Percentiles rank a stretch among this genome's conserved stretches.
Evolutionary conservation across 2,329 filamentous ascomycete genomes (phyloP).

Genomic region (Xylaria arbuscula): DNA sequence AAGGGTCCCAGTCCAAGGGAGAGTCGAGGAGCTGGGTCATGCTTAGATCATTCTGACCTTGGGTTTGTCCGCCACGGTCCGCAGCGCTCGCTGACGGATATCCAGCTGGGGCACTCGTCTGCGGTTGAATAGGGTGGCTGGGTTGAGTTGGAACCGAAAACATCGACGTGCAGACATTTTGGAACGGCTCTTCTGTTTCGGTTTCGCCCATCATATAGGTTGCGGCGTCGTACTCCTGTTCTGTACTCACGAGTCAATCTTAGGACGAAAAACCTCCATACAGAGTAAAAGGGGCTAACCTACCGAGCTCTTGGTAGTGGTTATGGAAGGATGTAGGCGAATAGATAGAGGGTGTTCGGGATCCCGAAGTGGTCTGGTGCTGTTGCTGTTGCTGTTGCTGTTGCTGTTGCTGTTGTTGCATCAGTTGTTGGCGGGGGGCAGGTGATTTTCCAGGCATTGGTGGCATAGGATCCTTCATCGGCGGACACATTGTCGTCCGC

Average conservation of each 20-base stretch:
- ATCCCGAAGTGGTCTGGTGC: slow-evolving; percentile 54
- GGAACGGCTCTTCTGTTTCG: slow-evolving; percentile 76
- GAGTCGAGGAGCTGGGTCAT: slow-evolving; percentile 77
- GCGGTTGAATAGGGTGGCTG: slow-evolving; percentile 54
- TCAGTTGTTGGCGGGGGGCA: slow-evolving; percentile 52
- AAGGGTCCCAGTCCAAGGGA: slow-evolving; percentile 91
- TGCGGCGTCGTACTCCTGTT: slow-evolving; percentile 96
- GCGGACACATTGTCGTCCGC: slow-evolving; percentile 53
- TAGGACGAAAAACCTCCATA: slow-evolving; percentile 74
- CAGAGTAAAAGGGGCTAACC: slow-evolving; percentile 69
- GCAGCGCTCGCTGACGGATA: slow-evolving; percentile 52
- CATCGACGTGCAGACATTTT: slow-evolving; percentile 71
- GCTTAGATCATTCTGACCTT: slow-evolving; percentile 65
- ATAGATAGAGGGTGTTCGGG: slow-evolving; percentile 69
- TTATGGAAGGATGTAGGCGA: slow-evolving; percentile 86
- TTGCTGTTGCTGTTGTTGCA: slow-evolving; percentile 48
- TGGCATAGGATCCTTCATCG: slow-evolving; percentile 56
- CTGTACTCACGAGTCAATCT: slow-evolving; percentile 77
- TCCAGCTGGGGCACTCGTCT: slow-evolving; percentile 54
- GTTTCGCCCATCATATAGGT: slow-evolving; percentile 88
- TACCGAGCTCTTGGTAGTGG: slow-evolving; percentile 95
- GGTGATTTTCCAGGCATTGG: slow-evolving; percentile 52
- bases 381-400: slow-evolving; percentile 38
- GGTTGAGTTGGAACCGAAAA: slow-evolving; percentile 59
- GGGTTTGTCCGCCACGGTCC: slow-evolving; percentile 47